These are phyloP conservation scores for Spatholobus suberectus DNA, from an alignment of 306 rosid species.

Conservation along the genomic window DNA sequence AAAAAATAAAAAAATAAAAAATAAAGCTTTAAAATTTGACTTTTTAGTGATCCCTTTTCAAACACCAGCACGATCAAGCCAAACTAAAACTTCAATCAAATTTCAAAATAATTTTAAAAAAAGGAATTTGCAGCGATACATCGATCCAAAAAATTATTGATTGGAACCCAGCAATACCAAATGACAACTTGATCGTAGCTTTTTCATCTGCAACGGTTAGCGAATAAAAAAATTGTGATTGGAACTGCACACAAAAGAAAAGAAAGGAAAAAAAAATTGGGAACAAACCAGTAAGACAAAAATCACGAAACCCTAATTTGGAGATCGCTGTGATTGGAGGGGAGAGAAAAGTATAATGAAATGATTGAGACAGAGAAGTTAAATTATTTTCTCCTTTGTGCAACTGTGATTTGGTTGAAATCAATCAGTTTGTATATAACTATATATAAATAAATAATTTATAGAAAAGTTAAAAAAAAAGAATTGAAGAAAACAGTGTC, in stretches of 20 bases:
- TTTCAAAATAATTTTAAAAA: not conserved
- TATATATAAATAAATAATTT: not conserved
- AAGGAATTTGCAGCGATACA: not conserved
- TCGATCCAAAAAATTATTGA: not conserved
- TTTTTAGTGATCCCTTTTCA: not conserved
- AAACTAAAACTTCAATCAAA: conserved; percentile 19
- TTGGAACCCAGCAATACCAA: not conserved
- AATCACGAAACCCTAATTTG: conserved; percentile 41
- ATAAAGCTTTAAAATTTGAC: conserved; percentile 3
- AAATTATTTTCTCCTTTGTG: not conserved
- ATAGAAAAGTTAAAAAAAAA: not conserved
- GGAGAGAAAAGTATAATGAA: not conserved
- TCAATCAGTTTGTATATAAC: not conserved
- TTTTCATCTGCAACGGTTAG: not conserved
- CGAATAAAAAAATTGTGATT: not conserved
- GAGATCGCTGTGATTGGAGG: conserved; percentile 41
- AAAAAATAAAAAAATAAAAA: not conserved
- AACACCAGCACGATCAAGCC: conserved; percentile 9
- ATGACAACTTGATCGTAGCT: not conserved
- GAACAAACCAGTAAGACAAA: conserved; percentile 49
- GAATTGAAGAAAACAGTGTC: not conserved
- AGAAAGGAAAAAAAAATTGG: not conserved
- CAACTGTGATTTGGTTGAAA: conserved; percentile 6
- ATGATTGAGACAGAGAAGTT: conserved; percentile 34
- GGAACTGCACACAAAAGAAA: conserved; percentile 1